Evolutionary conservation across 305 asterid genomes (phyloP).

Genomic region (Caryopteris hybrid): DNA sequence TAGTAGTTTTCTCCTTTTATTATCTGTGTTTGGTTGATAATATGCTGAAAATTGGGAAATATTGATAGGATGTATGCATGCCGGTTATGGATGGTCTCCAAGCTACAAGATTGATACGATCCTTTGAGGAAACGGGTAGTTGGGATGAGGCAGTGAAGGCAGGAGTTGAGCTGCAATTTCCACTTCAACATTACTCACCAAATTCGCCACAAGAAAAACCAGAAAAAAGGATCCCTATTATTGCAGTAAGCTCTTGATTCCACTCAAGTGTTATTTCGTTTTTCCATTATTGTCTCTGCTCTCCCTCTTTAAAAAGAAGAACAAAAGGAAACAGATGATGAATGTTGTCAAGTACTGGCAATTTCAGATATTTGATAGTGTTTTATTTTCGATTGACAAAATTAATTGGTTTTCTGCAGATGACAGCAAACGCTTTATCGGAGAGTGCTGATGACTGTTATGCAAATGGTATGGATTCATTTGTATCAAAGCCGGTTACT

Average conservation of each 20-base stretch:
- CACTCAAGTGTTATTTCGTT: background rate
- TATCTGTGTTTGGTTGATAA: background rate
- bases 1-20: background rate
- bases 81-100: slow-evolving; percentile 95
- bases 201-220: slow-evolving; percentile 21
- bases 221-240: slow-evolving; percentile 53
- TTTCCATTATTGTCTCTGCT: background rate
- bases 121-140: slow-evolving; percentile 76
- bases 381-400: slow-evolving; percentile 15
- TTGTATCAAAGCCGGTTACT: slow-evolving; percentile 79
- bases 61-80: slow-evolving; percentile 83
- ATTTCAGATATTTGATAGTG: background rate
- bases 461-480: slow-evolving; percentile 96
- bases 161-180: slow-evolving; percentile 51
- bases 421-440: slow-evolving; percentile 85
- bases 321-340: no score
- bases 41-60: background rate
- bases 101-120: slow-evolving; percentile 79
- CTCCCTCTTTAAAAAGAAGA: no score
- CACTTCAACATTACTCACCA: slow-evolving; percentile 30
- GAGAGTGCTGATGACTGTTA: slow-evolving; percentile 92
- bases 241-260: slow-evolving; percentile 49
- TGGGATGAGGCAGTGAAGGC: slow-evolving; percentile 82
- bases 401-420: slow-evolving; percentile 42
- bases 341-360: background rate